These are phyloP conservation scores for Jacaranda mimosifolia DNA, from an alignment of 257 asterid species.

Conservation along the genomic window DNA sequence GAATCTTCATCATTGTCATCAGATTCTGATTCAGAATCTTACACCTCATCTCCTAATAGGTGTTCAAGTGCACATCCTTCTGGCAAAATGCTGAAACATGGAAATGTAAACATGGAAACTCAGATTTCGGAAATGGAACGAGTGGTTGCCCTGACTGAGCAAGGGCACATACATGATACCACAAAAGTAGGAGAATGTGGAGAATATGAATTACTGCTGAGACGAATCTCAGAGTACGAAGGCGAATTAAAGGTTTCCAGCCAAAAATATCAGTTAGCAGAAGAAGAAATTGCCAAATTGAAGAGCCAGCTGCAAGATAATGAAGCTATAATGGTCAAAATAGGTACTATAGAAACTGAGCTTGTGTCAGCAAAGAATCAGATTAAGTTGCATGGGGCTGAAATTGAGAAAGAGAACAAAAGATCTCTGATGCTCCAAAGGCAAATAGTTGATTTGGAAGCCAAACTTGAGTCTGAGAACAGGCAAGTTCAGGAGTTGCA, in stretches of 20 bases:
- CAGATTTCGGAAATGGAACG: slow-evolving; percentile 23
- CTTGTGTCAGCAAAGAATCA: slow-evolving; percentile 56
- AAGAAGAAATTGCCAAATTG: slow-evolving; percentile 63
- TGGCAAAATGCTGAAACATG: slow-evolving; percentile 38
- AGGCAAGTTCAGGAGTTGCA: slow-evolving; percentile 48
- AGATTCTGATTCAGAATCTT: slow-evolving; percentile 82
- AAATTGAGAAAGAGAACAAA: slow-evolving; percentile 53
- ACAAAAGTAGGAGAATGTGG: slow-evolving; percentile 31
- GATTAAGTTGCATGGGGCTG: slow-evolving; percentile 48
- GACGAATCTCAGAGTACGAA: slow-evolving; percentile 49
- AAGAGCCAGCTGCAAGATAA: slow-evolving; percentile 46
- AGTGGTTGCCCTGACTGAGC: slow-evolving; percentile 22
- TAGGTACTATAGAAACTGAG: slow-evolving; percentile 49
- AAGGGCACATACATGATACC: slow-evolving; percentile 28
- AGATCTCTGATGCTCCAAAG: slow-evolving; percentile 55
- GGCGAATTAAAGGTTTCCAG: slow-evolving; percentile 47
- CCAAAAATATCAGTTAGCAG: slow-evolving; percentile 52
- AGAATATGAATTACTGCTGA: slow-evolving; percentile 23
- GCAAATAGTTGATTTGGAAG: slow-evolving; percentile 57
- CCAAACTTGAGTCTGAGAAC: slow-evolving; percentile 53
- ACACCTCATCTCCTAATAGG: slow-evolving; percentile 41
- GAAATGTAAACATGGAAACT: slow-evolving; percentile 34
- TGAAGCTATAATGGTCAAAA: slow-evolving; percentile 40
- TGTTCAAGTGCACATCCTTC: slow-evolving; percentile 31
- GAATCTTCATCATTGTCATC: slow-evolving; percentile 61